phyloP scores from a whole-genome alignment of 805 yeast genomes.

The Starmerella riodocensis region DNA sequence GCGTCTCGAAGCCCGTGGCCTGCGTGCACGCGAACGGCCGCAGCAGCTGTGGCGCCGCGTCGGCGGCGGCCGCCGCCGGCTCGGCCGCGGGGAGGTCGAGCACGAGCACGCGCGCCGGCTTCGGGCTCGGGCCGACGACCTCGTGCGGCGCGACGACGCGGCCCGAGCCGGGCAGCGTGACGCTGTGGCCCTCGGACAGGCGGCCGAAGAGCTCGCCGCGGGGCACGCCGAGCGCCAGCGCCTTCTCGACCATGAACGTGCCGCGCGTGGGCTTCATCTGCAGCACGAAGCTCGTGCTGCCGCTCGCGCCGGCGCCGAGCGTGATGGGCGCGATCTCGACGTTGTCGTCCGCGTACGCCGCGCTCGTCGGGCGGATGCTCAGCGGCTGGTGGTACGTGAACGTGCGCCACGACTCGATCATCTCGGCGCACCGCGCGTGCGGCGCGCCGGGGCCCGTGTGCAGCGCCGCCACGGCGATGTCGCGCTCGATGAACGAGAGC shows the following conservation, averaged over 20 bases:
- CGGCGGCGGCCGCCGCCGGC: constrained; percentile 31
- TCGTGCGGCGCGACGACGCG: constrained; percentile 45
- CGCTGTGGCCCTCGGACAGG: constrained; percentile 47
- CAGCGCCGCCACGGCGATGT: constrained; percentile 1
- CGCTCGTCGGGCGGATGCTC: constrained; percentile 35
- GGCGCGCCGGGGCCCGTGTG: constrained; percentile 29
- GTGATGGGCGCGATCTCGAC: constrained; percentile 22
- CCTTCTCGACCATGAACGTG: constrained; percentile 53
- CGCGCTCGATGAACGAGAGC: constrained; percentile 55
- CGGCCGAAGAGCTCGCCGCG: constrained; percentile 46
- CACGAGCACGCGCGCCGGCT: constrained; percentile 48
- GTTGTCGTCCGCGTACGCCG: constrained; percentile 19
- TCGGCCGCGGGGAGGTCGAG: constrained; percentile 54
- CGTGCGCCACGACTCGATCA: constrained; percentile 70
- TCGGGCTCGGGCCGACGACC: constrained; percentile 52
- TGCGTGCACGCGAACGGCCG: background rate
- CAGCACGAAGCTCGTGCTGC: constrained; percentile 46
- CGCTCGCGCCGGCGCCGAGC: constrained; percentile 1
- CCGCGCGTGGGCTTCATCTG: constrained; percentile 61
- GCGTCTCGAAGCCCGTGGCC: constrained; percentile 25
- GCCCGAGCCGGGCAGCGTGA: constrained; percentile 27
- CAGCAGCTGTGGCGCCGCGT: background rate
- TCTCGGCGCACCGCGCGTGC: constrained; percentile 34
- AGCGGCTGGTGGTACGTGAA: constrained; percentile 59
- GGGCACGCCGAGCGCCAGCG: constrained; percentile 55